Conservation (phyloP, 768 basidiomycete species). For the Dacryopinax primogenitus region DNA sequence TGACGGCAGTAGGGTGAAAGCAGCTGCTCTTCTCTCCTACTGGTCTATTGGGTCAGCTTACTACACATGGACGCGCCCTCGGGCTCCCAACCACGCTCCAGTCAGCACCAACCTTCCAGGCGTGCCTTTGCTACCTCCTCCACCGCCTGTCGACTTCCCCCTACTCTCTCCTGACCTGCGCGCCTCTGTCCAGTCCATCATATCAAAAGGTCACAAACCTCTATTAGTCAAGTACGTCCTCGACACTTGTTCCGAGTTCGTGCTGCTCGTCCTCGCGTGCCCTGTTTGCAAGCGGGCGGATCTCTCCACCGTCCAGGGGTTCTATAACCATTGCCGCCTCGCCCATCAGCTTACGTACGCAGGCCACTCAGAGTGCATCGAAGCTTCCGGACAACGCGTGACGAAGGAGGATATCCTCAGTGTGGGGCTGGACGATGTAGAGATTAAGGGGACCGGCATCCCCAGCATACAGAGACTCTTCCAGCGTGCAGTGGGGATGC, state of each 20-base stretch:
- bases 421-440: slow-evolving; percentile 30
- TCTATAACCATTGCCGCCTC: slow-evolving; percentile 43
- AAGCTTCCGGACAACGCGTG: slow-evolving; percentile 33
- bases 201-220: neutral
- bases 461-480: slow-evolving; percentile 38
- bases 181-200: neutral
- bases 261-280: slow-evolving; percentile 32
- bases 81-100: neutral
- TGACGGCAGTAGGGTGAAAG: neutral
- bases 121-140: neutral
- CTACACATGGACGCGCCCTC: neutral
- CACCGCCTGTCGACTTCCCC: neutral
- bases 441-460: slow-evolving; percentile 33
- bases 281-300: slow-evolving; percentile 36
- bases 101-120: neutral
- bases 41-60: slow-evolving; percentile 2
- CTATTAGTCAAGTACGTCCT: neutral
- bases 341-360: slow-evolving; percentile 37
- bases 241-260: slow-evolving; percentile 12
- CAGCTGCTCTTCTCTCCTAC: neutral
- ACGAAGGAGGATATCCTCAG: slow-evolving; percentile 26
- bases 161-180: neutral
- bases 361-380: slow-evolving; percentile 42
- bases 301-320: slow-evolving; percentile 40
- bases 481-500: slow-evolving; percentile 37